A percentile compares a stretch with the other conserved stretches of the same genome.
Conservation (phyloP, 257 asterid species). For the Solanum tacnaense region DNA sequence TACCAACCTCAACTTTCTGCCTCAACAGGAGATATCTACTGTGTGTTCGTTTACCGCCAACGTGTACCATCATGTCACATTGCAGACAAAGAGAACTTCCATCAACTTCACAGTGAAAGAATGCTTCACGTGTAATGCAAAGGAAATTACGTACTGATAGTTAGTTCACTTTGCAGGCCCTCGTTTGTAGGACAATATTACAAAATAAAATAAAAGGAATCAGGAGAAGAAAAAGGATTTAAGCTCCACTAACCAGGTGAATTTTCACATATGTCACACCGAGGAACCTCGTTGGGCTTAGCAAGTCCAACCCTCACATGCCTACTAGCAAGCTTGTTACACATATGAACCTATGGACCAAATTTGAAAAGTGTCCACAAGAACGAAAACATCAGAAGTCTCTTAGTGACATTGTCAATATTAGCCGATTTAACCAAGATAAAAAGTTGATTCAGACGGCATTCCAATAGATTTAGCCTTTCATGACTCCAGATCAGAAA, state of each 20-base stretch:
- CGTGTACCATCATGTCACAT: constrained; percentile 89
- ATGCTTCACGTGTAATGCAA: constrained; percentile 30
- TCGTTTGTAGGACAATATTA: background rate
- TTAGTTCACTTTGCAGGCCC: background rate
- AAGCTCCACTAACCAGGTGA: constrained; percentile 55
- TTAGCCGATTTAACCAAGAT: background rate
- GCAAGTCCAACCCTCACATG: constrained; percentile 91
- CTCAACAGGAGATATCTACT: constrained; percentile 78
- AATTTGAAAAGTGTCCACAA: background rate
- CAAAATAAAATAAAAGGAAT: constrained; percentile 12
- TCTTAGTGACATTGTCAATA: background rate
- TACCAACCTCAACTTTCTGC: constrained; percentile 92
- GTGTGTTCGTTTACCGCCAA: constrained; percentile 92
- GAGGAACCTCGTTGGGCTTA: constrained; percentile 68
- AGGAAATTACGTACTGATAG: background rate
- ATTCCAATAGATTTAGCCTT: background rate
- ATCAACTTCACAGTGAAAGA: constrained; percentile 90
- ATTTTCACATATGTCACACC: constrained; percentile 84
- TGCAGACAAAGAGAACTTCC: constrained; percentile 93
- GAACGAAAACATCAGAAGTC: background rate
- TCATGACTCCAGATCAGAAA: background rate
- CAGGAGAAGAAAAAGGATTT: background rate
- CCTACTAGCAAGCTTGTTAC: constrained; percentile 95
- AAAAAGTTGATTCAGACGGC: background rate
- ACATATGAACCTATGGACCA: constrained; percentile 65